Percentiles rank a stretch among this genome's conserved stretches.
phyloP scores from a whole-genome alignment of 148 eudicot species.

The Talinum fruticosum region DNA sequence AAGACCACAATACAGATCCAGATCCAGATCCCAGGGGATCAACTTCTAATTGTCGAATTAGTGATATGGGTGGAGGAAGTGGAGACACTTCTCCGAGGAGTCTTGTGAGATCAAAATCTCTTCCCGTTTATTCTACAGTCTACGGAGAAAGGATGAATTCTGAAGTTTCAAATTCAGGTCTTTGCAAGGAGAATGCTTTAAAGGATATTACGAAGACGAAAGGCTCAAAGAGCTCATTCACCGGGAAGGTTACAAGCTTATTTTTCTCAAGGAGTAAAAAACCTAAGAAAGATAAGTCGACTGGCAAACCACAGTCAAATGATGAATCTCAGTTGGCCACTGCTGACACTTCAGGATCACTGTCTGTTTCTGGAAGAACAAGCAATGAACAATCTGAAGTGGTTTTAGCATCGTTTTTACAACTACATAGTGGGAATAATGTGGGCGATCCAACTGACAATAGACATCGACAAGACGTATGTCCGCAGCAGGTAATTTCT shows the following conservation, averaged over 20 bases:
- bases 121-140: constrained; percentile 60
- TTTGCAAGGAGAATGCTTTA: constrained; percentile 29
- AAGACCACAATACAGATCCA: constrained; percentile 35
- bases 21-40: constrained; percentile 47
- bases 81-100: constrained; percentile 43
- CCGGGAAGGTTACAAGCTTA: constrained; percentile 78
- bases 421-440: constrained; percentile 24
- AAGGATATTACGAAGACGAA: constrained; percentile 45
- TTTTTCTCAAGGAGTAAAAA: constrained; percentile 74
- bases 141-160: constrained; percentile 37
- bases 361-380: constrained; percentile 29
- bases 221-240: constrained; percentile 55
- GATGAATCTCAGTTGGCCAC: constrained; percentile 30
- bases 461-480: constrained; percentile 28
- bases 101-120: constrained; percentile 82
- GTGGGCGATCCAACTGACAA: constrained; percentile 22
- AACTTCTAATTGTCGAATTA: constrained; percentile 43
- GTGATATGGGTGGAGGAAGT: constrained; percentile 35
- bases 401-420: constrained; percentile 30
- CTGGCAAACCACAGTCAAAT: constrained; percentile 33
- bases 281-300: constrained; percentile 45
- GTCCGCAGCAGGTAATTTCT: constrained; percentile 51
- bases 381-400: constrained; percentile 30
- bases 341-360: constrained; percentile 23
- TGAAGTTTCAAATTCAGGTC: constrained; percentile 32